phyloP scores from a whole-genome alignment of 306 rosid genomes.

The Hippophae tibetana region DNA sequence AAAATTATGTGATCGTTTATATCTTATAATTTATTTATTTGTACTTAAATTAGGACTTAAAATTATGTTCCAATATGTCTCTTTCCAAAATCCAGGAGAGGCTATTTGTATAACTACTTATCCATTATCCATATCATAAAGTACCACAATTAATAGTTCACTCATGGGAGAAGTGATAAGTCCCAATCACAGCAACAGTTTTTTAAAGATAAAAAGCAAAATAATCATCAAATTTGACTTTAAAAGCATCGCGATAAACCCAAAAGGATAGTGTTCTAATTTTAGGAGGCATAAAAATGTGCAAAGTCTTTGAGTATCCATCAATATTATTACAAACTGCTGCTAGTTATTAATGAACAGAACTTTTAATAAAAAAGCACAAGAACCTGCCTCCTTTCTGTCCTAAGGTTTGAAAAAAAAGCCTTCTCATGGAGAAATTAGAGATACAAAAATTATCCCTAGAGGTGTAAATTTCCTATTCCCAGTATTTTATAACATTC shows the following conservation, averaged over 20 bases:
- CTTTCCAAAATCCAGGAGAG: background rate
- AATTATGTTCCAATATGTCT: too few species aligned
- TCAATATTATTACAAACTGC: slow-evolving; percentile 34
- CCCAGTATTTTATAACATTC: too few species aligned
- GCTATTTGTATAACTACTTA: slow-evolving; percentile 5
- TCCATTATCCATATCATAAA: slow-evolving; percentile 25
- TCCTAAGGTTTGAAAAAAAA: too few species aligned
- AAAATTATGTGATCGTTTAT: too few species aligned
- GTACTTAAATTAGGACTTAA: too few species aligned
- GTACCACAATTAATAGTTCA: slow-evolving; percentile 20
- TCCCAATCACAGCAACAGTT: slow-evolving; percentile 42
- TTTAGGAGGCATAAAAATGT: slow-evolving; percentile 44
- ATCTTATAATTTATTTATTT: too few species aligned
- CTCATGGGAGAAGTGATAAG: slow-evolving; percentile 30
- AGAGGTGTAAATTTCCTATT: too few species aligned
- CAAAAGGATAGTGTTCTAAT: slow-evolving; percentile 39
- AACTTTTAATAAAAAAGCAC: too few species aligned
- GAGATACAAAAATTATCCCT: too few species aligned
- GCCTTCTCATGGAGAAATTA: too few species aligned
- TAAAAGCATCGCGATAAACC: slow-evolving; percentile 49
- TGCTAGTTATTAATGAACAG: slow-evolving; percentile 15
- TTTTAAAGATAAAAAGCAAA: slow-evolving; percentile 13
- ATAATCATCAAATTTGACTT: slow-evolving; percentile 37
- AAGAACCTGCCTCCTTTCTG: too few species aligned
- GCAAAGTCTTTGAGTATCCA: slow-evolving; percentile 34